phyloP scores from a whole-genome alignment of 257 asterid genomes.

The Penstemon barbatus region DNA sequence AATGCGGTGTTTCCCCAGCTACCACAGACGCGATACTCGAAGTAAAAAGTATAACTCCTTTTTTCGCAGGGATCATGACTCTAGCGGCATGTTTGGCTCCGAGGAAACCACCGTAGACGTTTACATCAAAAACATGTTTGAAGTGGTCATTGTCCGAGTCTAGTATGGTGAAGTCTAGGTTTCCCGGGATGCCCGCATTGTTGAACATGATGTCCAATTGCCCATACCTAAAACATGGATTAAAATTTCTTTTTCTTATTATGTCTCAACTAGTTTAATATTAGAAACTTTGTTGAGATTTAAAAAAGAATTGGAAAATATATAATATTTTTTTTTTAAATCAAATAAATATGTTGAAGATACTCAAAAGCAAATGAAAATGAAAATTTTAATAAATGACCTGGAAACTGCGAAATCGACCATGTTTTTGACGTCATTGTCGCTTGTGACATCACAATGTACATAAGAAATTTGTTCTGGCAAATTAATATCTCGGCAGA shows the following conservation, averaged over 20 bases:
- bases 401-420: constrained; percentile 46
- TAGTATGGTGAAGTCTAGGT: constrained; percentile 45
- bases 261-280: too few species aligned
- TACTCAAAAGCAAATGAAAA: too few species aligned
- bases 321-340: too few species aligned
- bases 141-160: constrained; percentile 56
- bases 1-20: constrained; percentile 63
- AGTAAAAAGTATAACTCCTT: constrained; percentile 57
- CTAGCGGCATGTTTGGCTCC: constrained; percentile 77
- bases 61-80: constrained; percentile 70
- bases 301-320: too few species aligned
- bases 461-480: constrained; percentile 43
- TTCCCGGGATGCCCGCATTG: constrained; percentile 75
- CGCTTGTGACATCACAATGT: constrained; percentile 69
- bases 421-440: constrained; percentile 37
- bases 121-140: constrained; percentile 63
- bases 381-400: not conserved
- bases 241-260: too few species aligned
- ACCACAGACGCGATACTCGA: constrained; percentile 58
- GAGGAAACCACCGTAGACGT: constrained; percentile 63
- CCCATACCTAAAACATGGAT: constrained; percentile 35
- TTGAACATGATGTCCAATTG: constrained; percentile 76
- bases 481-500: constrained; percentile 38
- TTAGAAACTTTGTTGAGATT: too few species aligned
- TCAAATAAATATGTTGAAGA: too few species aligned